Evolutionary conservation across 148 eudicot species (phyloP), one percentile per base, ranked within the genome.

Genomic region (Cornus controversa): DNA sequence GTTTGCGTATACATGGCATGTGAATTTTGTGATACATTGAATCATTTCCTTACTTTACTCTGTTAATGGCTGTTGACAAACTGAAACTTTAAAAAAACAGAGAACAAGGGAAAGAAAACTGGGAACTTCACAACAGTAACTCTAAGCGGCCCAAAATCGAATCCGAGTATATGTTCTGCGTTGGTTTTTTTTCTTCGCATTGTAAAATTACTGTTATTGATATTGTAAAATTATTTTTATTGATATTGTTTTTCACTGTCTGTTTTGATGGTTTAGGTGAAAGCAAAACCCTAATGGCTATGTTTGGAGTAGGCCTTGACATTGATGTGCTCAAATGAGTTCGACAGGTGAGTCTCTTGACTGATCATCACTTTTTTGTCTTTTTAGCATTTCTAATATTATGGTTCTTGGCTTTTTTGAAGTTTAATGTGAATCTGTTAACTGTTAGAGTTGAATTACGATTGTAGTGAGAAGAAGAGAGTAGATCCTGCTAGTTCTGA

Each of bases 311-410:
- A n/a, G n/a, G n/a, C n/a, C n/a, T 34, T 45, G n/a, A n/a, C 24
- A 74, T 74, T 42, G 42, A 42, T 7, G 57, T 69, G 69, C 70
- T 13, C 42, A 42, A 10, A 66, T 75, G 70, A 70, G 78, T 75
- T 45, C n/a, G 58, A 71, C 57, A 45, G 78, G 78, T 65, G 62
- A 65, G 70, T 60, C 58, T 66, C 20, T 10, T 66, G 13, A 66
- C 5, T 64, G n/a, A 14, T 10, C 24, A 8, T 54, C 62, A 54
- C 18, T 15, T 15, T 54, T 0, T 15, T n/a, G n/a, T n/a, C n/a
- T 3, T 71, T 71, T 47, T 47, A 50, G 34, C 34, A 71, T 71
- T 15, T 3, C 14, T 4, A 24, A 60, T 9, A 36, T 4, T 29
- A 11, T 58, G 31, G 27, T n/a, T n/a, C 28, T 58, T 58, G 36